Evolutionary conservation across 129 eudicot species (phyloP), one percentile per base, ranked within the genome.

Genomic region (Escallonia herrerae): DNA sequence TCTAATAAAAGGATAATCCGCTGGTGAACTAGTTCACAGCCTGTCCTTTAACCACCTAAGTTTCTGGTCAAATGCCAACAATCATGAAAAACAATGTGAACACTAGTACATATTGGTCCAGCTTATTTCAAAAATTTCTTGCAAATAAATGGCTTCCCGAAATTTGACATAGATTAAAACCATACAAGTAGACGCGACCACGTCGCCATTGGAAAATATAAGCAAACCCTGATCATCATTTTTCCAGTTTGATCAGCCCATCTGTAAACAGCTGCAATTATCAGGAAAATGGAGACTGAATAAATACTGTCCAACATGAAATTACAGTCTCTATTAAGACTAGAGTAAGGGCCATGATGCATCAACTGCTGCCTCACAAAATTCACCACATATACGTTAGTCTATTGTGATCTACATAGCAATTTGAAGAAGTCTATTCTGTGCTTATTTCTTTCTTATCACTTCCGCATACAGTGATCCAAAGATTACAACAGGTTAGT

Each of bases 161-260:
- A 22, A 15, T 50, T 60, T 58, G 72, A 58, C 43, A 56, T 39
- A 41, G 50, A 69, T 48, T 6, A 72, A 56, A 53, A 64, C 46
- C 85, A 58, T 89, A 93, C 99, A 76, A 47, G 48, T 60, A 93
- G 72, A 50, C 79, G 86, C 75, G 89, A 69, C 99, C 96, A 93
- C 47, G 96, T 89, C 63, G 76, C 83, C 79, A 93, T 68, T 33
- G 99, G 99, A 47, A 93, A 93, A 72, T 81, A 93, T 67, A 93
- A 80, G 90, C 96, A 93, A 64, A 81, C 87, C 81, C 99, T 82
- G 63, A 89, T 83, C 86, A 63, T 79, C 95, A 93, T 73, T 66
- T 76, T 79, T 62, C 95, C 86, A 4, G 87, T 86, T 65, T 63
- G 45, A 72, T 89, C 85, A 48, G 91, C 91, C 96, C 96, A 89